A percentile compares a stretch with the other conserved stretches of the same genome.
These are phyloP conservation scores for Macrophomina pseudophaseolina DNA, from an alignment of 2,329 filamentous ascomycete genomes.

Conservation along the genomic window DNA sequence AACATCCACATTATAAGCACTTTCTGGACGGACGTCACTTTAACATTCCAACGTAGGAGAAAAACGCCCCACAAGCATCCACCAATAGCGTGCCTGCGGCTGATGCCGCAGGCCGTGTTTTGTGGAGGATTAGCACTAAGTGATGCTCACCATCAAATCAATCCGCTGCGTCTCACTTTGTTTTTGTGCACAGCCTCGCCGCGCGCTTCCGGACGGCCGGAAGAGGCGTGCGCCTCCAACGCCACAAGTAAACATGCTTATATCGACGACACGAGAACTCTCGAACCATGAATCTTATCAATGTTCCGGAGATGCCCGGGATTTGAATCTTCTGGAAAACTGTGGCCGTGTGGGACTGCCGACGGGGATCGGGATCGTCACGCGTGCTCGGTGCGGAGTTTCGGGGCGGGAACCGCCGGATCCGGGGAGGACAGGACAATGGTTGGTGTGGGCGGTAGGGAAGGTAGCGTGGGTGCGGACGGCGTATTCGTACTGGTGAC, in stretches of 20 bases:
- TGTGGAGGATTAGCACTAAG: not conserved
- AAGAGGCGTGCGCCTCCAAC: not conserved
- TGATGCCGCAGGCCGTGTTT: not conserved
- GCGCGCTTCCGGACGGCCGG: not conserved
- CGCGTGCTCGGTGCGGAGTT: too few relatives aligned
- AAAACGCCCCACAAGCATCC: not conserved
- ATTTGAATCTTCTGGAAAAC: not conserved
- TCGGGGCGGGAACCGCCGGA: too few relatives aligned
- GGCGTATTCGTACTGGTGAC: too few relatives aligned
- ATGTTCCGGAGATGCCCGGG: not conserved
- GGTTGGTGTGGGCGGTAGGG: too few relatives aligned
- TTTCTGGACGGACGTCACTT: not conserved
- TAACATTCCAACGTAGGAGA: not conserved
- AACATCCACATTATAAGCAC: too few relatives aligned
- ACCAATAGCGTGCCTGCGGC: not conserved
- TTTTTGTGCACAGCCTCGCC: constrained; percentile 5
- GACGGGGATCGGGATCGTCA: too few relatives aligned
- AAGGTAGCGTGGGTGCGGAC: too few relatives aligned
- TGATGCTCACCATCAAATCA: not conserved
- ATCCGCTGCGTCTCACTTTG: too few relatives aligned
- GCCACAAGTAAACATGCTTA: not conserved
- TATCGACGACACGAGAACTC: not conserved
- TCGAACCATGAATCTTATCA: not conserved
- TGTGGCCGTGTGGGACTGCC: too few relatives aligned
- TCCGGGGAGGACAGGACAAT: too few relatives aligned